Evolutionary conservation across 2,329 filamentous ascomycete genomes (phyloP).

Genomic region (Falciphora oryzae): DNA sequence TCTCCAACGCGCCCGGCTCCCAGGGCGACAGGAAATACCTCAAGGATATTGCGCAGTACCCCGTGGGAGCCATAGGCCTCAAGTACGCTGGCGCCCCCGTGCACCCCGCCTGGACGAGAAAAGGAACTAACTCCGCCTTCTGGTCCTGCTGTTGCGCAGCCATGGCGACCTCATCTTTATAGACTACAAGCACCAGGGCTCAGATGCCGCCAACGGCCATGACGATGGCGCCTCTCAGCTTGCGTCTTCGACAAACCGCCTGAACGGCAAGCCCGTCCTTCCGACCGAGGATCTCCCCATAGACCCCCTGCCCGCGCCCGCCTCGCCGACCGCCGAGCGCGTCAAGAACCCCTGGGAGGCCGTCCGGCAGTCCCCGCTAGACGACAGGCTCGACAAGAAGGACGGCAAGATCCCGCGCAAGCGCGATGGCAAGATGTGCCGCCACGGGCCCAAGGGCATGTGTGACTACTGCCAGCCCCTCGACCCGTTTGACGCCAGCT

Average conservation of each 20-base stretch:
- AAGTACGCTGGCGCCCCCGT: slow-evolving; percentile 36
- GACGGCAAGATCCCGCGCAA: slow-evolving; percentile 83
- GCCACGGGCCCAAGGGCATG: slow-evolving; percentile 95
- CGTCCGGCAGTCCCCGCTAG: slow-evolving; percentile 79
- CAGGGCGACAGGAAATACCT: slow-evolving; percentile 50
- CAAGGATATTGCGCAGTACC: slow-evolving; percentile 50
- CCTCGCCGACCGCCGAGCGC: slow-evolving; percentile 46
- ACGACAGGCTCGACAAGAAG: slow-evolving; percentile 78
- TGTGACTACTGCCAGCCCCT: slow-evolving; percentile 98
- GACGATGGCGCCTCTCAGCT: slow-evolving; percentile 32
- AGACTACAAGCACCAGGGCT: slow-evolving; percentile 62
- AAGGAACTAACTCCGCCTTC: slow-evolving; percentile 2
- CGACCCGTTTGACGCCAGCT: slow-evolving; percentile 86
- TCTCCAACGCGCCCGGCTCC: slow-evolving; percentile 56
- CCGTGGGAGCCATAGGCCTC: slow-evolving; percentile 54
- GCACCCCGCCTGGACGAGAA: not conserved
- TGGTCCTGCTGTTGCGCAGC: slow-evolving; percentile 34
- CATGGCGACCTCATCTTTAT: slow-evolving; percentile 92
- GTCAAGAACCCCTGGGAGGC: slow-evolving; percentile 92
- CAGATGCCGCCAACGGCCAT: slow-evolving; percentile 32
- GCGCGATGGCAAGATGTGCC: slow-evolving; percentile 80
- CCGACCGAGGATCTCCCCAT: slow-evolving; percentile 63
- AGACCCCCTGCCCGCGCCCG: slow-evolving; percentile 43
- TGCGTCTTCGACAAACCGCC: slow-evolving; percentile 51
- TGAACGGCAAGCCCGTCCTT: slow-evolving; percentile 72